These are phyloP conservation scores for Cubamyces lactineus DNA, from an alignment of 768 basidiomycete species.

Conservation along the genomic window DNA sequence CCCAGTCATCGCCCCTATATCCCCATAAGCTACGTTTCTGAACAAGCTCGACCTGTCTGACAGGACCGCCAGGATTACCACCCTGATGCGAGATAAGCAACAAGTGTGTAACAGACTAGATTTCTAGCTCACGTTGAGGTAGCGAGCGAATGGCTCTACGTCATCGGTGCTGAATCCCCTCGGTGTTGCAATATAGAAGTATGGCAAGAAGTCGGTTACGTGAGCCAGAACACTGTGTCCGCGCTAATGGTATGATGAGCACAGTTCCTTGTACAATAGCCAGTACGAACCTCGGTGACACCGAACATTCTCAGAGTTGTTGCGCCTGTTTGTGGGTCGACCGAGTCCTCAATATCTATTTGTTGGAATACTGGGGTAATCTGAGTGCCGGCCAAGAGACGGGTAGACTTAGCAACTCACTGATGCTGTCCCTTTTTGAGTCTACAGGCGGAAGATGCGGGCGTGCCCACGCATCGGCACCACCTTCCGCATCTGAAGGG, in stretches of 20 bases:
- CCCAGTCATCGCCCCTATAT: constrained; percentile 78
- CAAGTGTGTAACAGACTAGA: background rate
- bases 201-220: constrained; percentile 83
- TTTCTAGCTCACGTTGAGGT: constrained; percentile 69
- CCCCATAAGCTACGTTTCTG: constrained; percentile 82
- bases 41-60: constrained; percentile 60
- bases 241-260: constrained; percentile 43
- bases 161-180: constrained; percentile 79
- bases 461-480: constrained; percentile 74
- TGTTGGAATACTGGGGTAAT: constrained; percentile 85
- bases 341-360: constrained; percentile 84
- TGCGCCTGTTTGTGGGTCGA: constrained; percentile 43
- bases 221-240: constrained; percentile 90
- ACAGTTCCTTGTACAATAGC: too few species aligned
- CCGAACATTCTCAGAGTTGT: constrained; percentile 79
- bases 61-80: constrained; percentile 40
- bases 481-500: constrained; percentile 70
- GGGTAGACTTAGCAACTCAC: constrained; percentile 43
- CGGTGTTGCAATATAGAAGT: constrained; percentile 91
- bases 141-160: constrained; percentile 59
- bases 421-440: constrained; percentile 63
- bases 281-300: constrained; percentile 70
- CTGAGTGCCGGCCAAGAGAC: background rate
- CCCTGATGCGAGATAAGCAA: constrained; percentile 33
- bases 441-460: constrained; percentile 60